Evolutionary conservation across 495 filamentous ascomycete species (phyloP).

Genomic region (Aspergillus heteromorphus): DNA sequence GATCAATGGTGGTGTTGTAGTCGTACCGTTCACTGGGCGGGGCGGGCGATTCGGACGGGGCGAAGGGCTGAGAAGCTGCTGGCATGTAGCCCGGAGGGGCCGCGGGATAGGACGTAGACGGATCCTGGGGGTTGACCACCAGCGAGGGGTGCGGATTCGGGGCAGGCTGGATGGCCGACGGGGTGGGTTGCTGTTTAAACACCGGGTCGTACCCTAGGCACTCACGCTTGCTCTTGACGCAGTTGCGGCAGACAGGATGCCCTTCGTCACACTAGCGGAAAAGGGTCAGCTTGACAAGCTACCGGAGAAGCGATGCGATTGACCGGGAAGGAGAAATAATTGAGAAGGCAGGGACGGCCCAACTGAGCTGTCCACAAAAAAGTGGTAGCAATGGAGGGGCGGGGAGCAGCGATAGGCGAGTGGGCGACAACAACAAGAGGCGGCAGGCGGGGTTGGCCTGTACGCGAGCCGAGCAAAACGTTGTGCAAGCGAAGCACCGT

Average conservation of each 20-base stretch:
- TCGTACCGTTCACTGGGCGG: constrained; percentile 42
- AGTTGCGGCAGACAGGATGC: constrained; percentile 93
- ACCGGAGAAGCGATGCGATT: background rate
- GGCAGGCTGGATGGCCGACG: constrained; percentile 73
- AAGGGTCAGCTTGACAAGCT: background rate
- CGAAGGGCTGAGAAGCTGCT: constrained; percentile 57
- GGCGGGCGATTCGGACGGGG: constrained; percentile 45
- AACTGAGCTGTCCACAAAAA: constrained; percentile 18
- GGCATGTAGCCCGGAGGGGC: constrained; percentile 55
- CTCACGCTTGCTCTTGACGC: constrained; percentile 95
- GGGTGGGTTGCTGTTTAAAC: constrained; percentile 80
- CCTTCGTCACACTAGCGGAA: constrained; percentile 84
- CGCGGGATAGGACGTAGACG: constrained; percentile 33
- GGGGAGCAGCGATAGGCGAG: constrained; percentile 4
- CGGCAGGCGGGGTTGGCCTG: constrained; percentile 28
- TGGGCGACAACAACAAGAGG: constrained; percentile 16
- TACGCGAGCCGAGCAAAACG: constrained; percentile 24
- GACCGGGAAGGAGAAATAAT: constrained; percentile 11
- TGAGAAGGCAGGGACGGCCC: constrained; percentile 13
- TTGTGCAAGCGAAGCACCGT: constrained; percentile 41
- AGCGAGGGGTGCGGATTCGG: constrained; percentile 48
- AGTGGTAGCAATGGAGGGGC: constrained; percentile 9
- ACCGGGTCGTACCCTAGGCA: constrained; percentile 97
- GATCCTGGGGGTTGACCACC: constrained; percentile 43
- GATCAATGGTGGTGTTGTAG: constrained; percentile 68